Conservation (phyloP, 2,329 filamentous ascomycete genomes). For the Aspergillus caelatus region DNA sequence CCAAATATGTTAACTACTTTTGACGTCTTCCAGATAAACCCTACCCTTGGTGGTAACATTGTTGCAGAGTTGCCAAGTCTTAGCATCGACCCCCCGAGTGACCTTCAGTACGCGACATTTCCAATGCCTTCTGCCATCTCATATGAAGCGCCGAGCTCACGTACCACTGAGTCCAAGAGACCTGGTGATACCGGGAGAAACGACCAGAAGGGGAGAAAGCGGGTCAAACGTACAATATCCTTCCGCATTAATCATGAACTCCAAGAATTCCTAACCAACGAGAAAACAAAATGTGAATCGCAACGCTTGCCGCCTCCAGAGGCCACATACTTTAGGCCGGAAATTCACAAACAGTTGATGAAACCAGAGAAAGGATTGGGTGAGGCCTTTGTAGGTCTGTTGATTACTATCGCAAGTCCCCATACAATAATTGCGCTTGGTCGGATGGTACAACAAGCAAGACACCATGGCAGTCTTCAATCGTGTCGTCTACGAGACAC, state of each 20-base stretch:
- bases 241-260: neutral
- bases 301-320: neutral
- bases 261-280: neutral
- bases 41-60: too few species aligned
- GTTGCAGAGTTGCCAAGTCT: too few species aligned
- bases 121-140: too few species aligned
- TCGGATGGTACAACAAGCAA: constrained; percentile 6
- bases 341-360: neutral
- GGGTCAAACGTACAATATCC: neutral
- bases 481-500: neutral
- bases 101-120: too few species aligned
- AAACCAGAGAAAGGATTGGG: neutral
- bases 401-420: constrained; percentile 7
- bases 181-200: too few species aligned
- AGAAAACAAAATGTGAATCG: neutral
- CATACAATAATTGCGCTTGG: constrained; percentile 5
- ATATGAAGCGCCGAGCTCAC: too few species aligned
- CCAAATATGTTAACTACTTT: too few species aligned
- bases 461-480: neutral
- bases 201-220: neutral
- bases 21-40: too few species aligned
- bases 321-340: neutral
- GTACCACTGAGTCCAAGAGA: too few species aligned
- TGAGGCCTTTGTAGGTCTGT: constrained; percentile 2
- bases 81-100: too few species aligned